Conservation (phyloP, 495 filamentous ascomycete genomes). For the Hyphodiscus hymeniophilus region DNA sequence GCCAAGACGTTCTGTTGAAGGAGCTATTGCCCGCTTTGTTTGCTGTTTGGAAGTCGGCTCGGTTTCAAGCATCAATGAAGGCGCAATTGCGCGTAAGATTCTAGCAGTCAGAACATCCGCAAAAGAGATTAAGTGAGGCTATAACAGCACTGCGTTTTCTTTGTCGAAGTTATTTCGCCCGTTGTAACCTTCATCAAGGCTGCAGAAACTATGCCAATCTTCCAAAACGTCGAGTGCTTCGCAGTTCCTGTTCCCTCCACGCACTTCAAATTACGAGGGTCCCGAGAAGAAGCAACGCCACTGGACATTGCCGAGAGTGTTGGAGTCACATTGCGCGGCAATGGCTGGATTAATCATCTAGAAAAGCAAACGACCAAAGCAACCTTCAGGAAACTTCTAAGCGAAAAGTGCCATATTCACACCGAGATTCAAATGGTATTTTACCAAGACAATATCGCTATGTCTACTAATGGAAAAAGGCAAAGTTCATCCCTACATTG, state of each 20-base stretch:
- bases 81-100: neutral
- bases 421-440: slow-evolving; percentile 5
- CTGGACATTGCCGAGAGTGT: slow-evolving; percentile 1
- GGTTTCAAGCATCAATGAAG: slow-evolving; percentile 10
- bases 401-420: slow-evolving; percentile 6
- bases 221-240: slow-evolving; percentile 1
- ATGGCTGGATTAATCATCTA: slow-evolving; percentile 5
- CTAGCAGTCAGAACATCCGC: no score
- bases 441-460: neutral
- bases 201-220: slow-evolving; percentile 3
- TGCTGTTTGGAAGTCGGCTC: slow-evolving; percentile 1
- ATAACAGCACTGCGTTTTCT: no score
- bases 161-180: slow-evolving; percentile 1
- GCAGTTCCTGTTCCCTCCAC: neutral
- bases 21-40: slow-evolving; percentile 6
- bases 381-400: neutral
- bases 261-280: neutral
- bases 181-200: slow-evolving; percentile 3
- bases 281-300: slow-evolving; percentile 1
- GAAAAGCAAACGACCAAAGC: neutral
- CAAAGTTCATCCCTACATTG: slow-evolving; percentile 7
- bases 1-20: neutral
- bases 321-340: neutral
- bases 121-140: no score
- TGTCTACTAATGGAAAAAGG: neutral